Conservation (phyloP, 2,329 filamentous ascomycete genomes). For the Tolypocladium sp. region DNA sequence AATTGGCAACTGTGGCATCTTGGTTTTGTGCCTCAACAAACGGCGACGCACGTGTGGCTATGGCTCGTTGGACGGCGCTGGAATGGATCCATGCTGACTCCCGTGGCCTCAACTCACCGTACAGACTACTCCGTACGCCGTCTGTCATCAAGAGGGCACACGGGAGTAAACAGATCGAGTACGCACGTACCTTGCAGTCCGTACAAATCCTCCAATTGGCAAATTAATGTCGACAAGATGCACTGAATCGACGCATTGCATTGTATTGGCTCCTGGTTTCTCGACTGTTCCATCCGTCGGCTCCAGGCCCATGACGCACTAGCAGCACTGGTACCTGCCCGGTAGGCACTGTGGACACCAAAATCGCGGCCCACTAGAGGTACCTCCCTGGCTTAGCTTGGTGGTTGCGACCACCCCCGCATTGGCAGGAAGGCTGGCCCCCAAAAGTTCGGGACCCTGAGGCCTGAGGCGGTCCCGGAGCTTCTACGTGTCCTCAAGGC, state of each 20-base stretch:
- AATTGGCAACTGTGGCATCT: background rate
- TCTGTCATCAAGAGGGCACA: background rate
- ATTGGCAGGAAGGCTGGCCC: background rate
- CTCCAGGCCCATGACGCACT: background rate
- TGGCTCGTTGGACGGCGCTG: background rate
- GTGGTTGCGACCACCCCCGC: background rate
- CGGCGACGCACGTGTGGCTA: background rate
- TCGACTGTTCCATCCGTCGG: background rate
- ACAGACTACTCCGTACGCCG: background rate
- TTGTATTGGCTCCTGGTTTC: background rate
- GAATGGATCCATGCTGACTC: background rate
- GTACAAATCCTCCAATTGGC: background rate
- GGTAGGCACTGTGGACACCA: background rate
- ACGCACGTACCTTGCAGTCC: background rate
- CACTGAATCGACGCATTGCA: background rate
- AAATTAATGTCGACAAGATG: background rate
- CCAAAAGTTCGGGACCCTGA: background rate
- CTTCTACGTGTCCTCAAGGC: constrained; percentile 24
- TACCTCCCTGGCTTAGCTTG: background rate
- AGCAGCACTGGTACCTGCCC: background rate
- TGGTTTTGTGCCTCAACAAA: background rate
- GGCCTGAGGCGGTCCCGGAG: constrained; percentile 7
- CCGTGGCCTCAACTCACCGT: background rate
- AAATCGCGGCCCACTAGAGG: background rate
- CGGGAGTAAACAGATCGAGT: background rate